Base-by-base conservation (phyloP, 1,284 basidiomycete species). In the Irpex lacteus region DNA sequence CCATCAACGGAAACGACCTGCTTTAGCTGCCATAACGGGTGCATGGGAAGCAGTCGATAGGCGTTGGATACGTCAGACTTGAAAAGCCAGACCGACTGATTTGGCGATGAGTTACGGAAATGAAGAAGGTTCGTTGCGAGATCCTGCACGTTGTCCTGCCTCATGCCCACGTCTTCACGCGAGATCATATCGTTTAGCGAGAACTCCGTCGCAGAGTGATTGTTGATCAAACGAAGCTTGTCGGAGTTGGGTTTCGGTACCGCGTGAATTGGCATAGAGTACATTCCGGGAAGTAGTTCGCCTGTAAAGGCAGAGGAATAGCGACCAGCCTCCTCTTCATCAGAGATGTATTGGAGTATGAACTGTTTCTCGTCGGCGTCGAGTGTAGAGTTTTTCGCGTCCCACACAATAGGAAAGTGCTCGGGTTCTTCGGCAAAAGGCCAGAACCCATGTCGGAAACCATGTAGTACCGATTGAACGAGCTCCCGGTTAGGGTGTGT, bases 21-120 rank as follows among this genome's bases (percentile, higher is more conserved):
- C 50, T 78, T 77, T 2, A 82, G 62, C 59, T 84, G 82, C 81
- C 80, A 84, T 0, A 73, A 58, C 0, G 74, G 75, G 52, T 80
- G 76, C 66, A 81, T 71, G 0, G 80, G 81, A 1, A 80, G 65
- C 0, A 70, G 67, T 0, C 72, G 69, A 53, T 79, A 83, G 0
- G 81, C 81, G 13, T 75, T 68, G 0, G 73, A 59, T 0, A 82
- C 73, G 54, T 84, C 80, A 0, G 74, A 76, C 52, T 82, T 82
- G 67, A 69, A 80, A 0, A 79, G 60, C 1, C 67, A 67, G 0
- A 77, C 34, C 2, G 65, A 57, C 0, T 21, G 15, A 1, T 63
- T 37, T 0, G 66, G 60, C 66, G 71, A 36, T 8, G 56, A 19
- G 0, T 63, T 7, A 0, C 66, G 65, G 2, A 70, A 65, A 15